These are phyloP conservation scores for Parafenestella ontariensis DNA, from an alignment of 2,329 filamentous ascomycete species.

Conservation along the genomic window DNA sequence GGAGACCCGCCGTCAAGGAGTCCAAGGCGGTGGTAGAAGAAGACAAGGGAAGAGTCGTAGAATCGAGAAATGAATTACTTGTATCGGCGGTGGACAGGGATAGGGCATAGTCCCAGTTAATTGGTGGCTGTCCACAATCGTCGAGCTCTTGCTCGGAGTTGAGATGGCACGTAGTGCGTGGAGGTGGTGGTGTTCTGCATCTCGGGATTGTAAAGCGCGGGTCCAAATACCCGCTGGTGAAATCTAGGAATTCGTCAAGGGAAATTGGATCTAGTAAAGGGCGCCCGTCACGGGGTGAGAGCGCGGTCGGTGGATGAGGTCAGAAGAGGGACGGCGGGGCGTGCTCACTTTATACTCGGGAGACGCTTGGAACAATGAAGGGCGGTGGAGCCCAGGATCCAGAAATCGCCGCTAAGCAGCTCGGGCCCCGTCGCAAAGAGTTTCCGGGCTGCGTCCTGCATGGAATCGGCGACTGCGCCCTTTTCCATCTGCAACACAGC, in stretches of 20 bases:
- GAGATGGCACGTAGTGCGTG: constrained; percentile 32
- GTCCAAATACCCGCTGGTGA: constrained; percentile 45
- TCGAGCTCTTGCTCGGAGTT: constrained; percentile 24
- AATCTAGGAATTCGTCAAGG: constrained; percentile 46
- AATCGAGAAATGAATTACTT: constrained; percentile 23
- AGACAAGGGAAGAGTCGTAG: constrained; percentile 28
- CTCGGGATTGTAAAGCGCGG: constrained; percentile 41
- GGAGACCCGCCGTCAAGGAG: constrained; percentile 22
- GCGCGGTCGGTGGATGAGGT: constrained; percentile 37
- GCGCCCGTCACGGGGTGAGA: constrained; percentile 47
- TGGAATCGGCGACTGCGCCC: neutral
- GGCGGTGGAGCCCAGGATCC: neutral
- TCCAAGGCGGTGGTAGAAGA: constrained; percentile 33
- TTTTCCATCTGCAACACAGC: constrained; percentile 2
- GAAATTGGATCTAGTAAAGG: constrained; percentile 42
- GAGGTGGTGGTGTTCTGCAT: constrained; percentile 37
- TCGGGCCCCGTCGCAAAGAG: neutral
- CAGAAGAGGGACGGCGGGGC: constrained; percentile 19
- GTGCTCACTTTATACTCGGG: constrained; percentile 28
- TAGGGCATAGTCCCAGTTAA: constrained; percentile 39
- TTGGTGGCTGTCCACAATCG: constrained; percentile 34
- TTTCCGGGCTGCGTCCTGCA: constrained; percentile 1
- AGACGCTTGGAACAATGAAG: neutral
- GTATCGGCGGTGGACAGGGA: constrained; percentile 35
- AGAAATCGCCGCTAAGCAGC: neutral